Base-by-base conservation (phyloP, 441 rosid species). In the Sinapis alba region DNA sequence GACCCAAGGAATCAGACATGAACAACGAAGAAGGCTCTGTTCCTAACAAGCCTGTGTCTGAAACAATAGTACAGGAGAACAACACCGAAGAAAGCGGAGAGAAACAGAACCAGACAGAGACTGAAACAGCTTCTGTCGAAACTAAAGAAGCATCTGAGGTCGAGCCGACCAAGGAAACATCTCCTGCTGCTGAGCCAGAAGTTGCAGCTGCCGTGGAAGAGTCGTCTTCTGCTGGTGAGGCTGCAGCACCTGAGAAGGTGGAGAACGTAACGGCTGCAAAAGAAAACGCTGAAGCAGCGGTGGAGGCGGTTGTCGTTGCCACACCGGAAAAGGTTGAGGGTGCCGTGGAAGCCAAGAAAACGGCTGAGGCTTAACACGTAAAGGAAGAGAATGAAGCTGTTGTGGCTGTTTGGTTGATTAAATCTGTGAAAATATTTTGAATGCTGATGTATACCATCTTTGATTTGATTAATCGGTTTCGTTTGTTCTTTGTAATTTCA, bases 1-100 rank as follows among this genome's bases (percentile, higher is more conserved):
- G 69, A 83, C 83, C 84, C 58, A 83, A 84, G 83, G 84, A 73
- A 75, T 73, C 75, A 16, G 83, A 78, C 68, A 67, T 78, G 78
- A 72, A 77, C 68, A 78, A 72, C 65, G 78, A 63, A 43, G 78
- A 78, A 69, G 27, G 32, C 66, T 68, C 71, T 32, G 71, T 56
- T 68, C 71, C 51, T 18, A 51, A 51, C 58, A 72, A 78, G 71
- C 4, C 15, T 56, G 62, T 68, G 24, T 54, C 78, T 62, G 74
- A 78, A 54, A 68, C 34, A 57, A 24, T 68, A 32, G 74, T 68
- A 24, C 38, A 78, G 74, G 81, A 78, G 62, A 78, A 18, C 47
- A 78, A 62, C 68, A 62, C 75, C 56, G 75, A 73, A 65, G 45
- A 62, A 64, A 58, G 38, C 20, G 27, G 27, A 62, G 78, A 68